Percentiles rank a stretch among this genome's conserved stretches.
phyloP scores from a whole-genome alignment of 139 green algal species.

The Eudorina sp. region DNA sequence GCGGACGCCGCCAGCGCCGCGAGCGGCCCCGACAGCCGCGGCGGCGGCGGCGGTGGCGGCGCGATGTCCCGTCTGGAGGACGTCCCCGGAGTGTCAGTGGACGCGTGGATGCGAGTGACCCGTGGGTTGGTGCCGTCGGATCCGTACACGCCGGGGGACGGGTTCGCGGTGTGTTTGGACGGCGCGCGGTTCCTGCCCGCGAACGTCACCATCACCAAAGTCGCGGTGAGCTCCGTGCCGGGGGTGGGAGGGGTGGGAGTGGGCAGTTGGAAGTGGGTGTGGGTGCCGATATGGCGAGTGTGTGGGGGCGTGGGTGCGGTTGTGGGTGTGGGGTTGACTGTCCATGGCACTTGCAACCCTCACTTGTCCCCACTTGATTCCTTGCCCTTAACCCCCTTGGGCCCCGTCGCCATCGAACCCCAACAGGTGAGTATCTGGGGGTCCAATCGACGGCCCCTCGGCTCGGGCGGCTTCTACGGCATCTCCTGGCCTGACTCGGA shows the following conservation, averaged over 20 bases:
- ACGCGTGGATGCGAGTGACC: slow-evolving; percentile 68
- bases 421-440: slow-evolving; percentile 61
- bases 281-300: background rate
- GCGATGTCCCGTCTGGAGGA: slow-evolving; percentile 54
- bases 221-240: slow-evolving; percentile 44
- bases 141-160: slow-evolving; percentile 68
- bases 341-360: too few species aligned
- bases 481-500: slow-evolving; percentile 61
- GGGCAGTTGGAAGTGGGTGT: background rate
- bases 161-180: slow-evolving; percentile 71
- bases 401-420: too few species aligned
- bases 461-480: slow-evolving; percentile 53
- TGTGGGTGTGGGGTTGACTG: background rate
- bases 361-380: too few species aligned
- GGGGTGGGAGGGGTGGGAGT: background rate
- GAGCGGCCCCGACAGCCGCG: background rate
- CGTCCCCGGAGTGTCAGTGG: slow-evolving; percentile 64
- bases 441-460: slow-evolving; percentile 55
- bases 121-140: slow-evolving; percentile 64
- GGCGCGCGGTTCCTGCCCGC: slow-evolving; percentile 70
- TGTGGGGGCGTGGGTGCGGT: background rate
- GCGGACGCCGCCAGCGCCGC: background rate
- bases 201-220: slow-evolving; percentile 71
- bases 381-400: too few species aligned
- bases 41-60: background rate